A percentile compares a stretch with the other conserved stretches of the same genome.
Conservation (phyloP, 2,329 filamentous ascomycete species). For the Aspergillus tamarii region DNA sequence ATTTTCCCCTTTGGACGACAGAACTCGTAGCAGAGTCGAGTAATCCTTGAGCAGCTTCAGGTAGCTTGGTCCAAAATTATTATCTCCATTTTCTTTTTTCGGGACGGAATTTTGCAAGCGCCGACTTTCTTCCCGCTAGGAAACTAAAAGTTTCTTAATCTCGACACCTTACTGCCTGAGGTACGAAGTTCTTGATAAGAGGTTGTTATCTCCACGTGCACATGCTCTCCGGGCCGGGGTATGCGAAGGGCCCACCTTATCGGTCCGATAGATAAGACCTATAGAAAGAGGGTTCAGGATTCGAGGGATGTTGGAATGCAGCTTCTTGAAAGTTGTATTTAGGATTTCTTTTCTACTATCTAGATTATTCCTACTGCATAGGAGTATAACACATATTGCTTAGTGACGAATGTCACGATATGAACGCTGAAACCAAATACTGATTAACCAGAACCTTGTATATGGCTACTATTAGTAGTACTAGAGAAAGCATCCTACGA, state of each 20-base stretch:
- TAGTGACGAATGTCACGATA: no score
- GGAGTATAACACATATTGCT: no score
- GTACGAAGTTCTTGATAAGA: slow-evolving; percentile 8
- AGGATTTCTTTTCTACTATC: no score
- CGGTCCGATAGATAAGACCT: background rate
- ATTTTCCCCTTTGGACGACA: slow-evolving; percentile 16
- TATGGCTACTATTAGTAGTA: no score
- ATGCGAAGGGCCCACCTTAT: background rate
- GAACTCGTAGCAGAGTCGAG: slow-evolving; percentile 17
- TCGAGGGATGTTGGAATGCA: background rate
- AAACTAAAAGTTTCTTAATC: slow-evolving; percentile 15
- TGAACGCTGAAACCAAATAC: no score
- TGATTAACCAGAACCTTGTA: no score
- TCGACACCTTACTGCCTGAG: slow-evolving; percentile 19
- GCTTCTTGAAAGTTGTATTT: background rate
- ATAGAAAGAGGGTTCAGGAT: background rate
- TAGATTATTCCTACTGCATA: no score
- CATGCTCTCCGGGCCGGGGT: background rate
- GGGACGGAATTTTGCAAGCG: slow-evolving; percentile 30
- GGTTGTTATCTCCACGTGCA: background rate
- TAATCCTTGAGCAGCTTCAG: slow-evolving; percentile 18
- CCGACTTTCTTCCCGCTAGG: slow-evolving; percentile 21
- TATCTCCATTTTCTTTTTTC: slow-evolving; percentile 30
- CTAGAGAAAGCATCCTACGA: no score
- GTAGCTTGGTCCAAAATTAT: slow-evolving; percentile 37